Conservation (phyloP, 2,329 filamentous ascomycete species). For the Fusarium cicatricum region DNA sequence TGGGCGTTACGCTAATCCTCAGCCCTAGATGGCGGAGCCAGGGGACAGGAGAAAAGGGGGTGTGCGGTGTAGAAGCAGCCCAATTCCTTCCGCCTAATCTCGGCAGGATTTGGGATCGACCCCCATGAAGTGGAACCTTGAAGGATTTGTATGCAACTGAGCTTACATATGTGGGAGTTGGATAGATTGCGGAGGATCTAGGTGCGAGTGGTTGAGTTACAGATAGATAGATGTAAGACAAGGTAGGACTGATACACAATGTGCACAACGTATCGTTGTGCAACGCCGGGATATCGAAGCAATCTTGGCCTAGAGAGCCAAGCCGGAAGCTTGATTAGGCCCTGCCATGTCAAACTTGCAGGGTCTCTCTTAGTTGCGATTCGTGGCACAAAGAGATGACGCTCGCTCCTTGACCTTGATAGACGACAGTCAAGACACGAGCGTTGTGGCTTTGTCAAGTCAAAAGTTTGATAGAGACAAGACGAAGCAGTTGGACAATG, state of each 20-base stretch:
- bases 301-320: neutral
- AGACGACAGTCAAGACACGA: constrained; percentile 17
- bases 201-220: no score
- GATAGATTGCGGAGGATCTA: no score
- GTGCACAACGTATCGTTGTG: neutral
- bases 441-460: neutral
- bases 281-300: constrained; percentile 12
- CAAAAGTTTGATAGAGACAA: no score
- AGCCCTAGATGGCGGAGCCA: neutral
- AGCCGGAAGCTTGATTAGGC: neutral
- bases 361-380: neutral
- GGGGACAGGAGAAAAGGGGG: constrained; percentile 6
- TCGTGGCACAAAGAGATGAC: neutral
- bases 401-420: neutral
- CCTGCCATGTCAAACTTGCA: constrained; percentile 4
- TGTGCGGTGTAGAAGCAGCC: neutral
- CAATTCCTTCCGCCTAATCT: constrained; percentile 3
- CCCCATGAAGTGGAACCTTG: no score
- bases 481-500: no score
- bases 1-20: neutral
- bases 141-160: neutral
- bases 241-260: no score
- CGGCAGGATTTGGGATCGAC: neutral
- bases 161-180: neutral
- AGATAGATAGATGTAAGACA: no score